Conservation (phyloP, 257 asterid species). For the Jasminum sambac region DNA sequence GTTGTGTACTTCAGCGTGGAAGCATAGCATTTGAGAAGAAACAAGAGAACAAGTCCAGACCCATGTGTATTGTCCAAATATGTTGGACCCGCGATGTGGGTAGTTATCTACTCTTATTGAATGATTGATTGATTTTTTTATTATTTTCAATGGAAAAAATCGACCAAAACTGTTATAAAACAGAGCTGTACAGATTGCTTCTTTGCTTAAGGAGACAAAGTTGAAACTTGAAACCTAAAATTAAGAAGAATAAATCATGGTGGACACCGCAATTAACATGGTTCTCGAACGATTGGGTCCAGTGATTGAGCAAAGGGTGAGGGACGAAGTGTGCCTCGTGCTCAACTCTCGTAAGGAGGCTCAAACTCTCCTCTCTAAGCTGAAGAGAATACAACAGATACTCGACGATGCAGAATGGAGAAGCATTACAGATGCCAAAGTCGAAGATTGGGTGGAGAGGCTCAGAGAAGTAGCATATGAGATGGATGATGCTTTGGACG, state of each 20-base stretch:
- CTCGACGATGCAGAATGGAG: conserved; percentile 26
- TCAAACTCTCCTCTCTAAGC: neutral
- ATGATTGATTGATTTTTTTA: too few species aligned
- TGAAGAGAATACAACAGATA: conserved; percentile 17
- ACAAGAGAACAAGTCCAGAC: too few species aligned
- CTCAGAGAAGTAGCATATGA: conserved; percentile 24
- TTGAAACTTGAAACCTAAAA: too few species aligned
- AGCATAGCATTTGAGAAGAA: too few species aligned
- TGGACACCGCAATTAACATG: conserved; percentile 10
- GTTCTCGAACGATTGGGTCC: conserved; percentile 13
- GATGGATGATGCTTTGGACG: conserved; percentile 26
- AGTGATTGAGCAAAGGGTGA: conserved; percentile 17
- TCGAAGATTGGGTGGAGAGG: conserved; percentile 22
- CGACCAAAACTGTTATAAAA: too few species aligned
- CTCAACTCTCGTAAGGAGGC: conserved; percentile 23
- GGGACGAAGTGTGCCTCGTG: conserved; percentile 14
- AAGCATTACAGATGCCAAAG: conserved; percentile 10
- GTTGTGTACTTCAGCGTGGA: too few species aligned
- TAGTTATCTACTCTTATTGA: too few species aligned
- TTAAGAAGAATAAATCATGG: conserved; percentile 15
- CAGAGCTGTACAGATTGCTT: too few species aligned
- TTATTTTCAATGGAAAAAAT: too few species aligned
- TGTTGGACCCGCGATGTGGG: too few species aligned
- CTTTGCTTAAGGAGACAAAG: too few species aligned
- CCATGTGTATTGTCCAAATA: too few species aligned